A percentile compares a stretch with the other conserved stretches of the same genome.
These are phyloP conservation scores for Pestalotiopsis sp. DNA, from an alignment of 2,329 filamentous ascomycete species.

Conservation along the genomic window DNA sequence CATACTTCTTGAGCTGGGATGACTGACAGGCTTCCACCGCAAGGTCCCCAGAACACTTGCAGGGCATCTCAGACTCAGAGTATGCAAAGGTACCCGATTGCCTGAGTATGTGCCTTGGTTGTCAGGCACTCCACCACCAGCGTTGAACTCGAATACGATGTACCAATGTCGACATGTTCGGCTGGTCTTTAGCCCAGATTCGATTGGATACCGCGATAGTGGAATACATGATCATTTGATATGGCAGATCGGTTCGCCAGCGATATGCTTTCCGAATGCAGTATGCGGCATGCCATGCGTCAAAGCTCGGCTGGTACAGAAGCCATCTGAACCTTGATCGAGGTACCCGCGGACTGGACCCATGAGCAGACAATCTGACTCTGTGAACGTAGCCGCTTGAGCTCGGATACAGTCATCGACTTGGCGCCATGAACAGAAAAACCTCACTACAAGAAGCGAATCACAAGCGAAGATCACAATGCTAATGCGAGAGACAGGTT, in stretches of 20 bases:
- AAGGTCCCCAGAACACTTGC: background rate
- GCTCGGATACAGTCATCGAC: too few relatives aligned
- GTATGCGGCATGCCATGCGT: too few relatives aligned
- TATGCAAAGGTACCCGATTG: background rate
- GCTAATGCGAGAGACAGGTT: background rate
- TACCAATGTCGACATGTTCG: background rate
- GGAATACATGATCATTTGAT: background rate
- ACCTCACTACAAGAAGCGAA: background rate
- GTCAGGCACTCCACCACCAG: background rate
- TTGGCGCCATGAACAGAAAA: background rate
- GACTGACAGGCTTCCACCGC: background rate
- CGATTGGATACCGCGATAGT: background rate
- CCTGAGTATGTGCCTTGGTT: background rate
- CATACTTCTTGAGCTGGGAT: background rate
- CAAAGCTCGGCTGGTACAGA: too few relatives aligned
- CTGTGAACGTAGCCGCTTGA: too few relatives aligned
- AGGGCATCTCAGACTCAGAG: background rate
- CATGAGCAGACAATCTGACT: too few relatives aligned
- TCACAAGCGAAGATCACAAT: background rate
- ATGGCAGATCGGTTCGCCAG: background rate
- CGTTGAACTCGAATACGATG: background rate
- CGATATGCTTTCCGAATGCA: background rate
- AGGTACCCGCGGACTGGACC: too few relatives aligned
- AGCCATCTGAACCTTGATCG: too few relatives aligned
- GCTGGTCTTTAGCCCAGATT: background rate